Evolutionary conservation across 192 early-diverging fungal species (phyloP), one percentile per base, ranked within the genome.

Genomic region (Funneliformis geosporum): DNA sequence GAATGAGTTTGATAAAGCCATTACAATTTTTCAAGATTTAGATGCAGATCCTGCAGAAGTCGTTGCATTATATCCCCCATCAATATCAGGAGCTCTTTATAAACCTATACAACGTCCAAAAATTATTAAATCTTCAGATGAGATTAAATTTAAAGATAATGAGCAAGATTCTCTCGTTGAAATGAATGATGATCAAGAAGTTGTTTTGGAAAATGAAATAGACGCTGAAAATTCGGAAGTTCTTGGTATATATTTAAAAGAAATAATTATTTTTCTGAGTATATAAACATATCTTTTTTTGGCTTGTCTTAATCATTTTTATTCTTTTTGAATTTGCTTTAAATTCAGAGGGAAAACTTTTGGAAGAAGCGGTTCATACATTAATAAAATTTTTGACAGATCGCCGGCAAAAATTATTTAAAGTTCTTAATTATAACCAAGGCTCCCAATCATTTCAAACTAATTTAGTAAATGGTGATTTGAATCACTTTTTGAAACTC

Each of bases 321-420:
- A 9, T 18, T 50, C 5, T 43, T 43, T 28, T 4, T 11, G 10
- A 50, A 55, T 73, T 78, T 38, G n/a, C 5, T 23, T 7, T 38
- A 43, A 16, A 33, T 60, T 40, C 47, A 90, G 91, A 92, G 67
- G 86, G 85, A 9, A 86, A 88, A n/a, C 85, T 90, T 23, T 80
- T 95, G 0, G 80, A 86, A 50, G 84, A 90, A 3, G 89, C 89
- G 2, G 84, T 90, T 4, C 88, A 85, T 4, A 88, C 90, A 33
- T 81, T 98, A 55, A 93, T 96, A 85, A 90, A 94, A 40, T 98
- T 97, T 82, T 84, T 98, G 69, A 95, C 95, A 8, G 93, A 94
- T 69, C 94, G 95, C 71, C 92, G 97, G 1, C 89, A 92, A 47
- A 92, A 91, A 79, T 84, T 96, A 43, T 86, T 91, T 28, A 90